Percentiles rank a stretch among this genome's conserved stretches.
Evolutionary conservation across 768 basidiomycete genomes (phyloP).

Genomic region (Suillus paluster): DNA sequence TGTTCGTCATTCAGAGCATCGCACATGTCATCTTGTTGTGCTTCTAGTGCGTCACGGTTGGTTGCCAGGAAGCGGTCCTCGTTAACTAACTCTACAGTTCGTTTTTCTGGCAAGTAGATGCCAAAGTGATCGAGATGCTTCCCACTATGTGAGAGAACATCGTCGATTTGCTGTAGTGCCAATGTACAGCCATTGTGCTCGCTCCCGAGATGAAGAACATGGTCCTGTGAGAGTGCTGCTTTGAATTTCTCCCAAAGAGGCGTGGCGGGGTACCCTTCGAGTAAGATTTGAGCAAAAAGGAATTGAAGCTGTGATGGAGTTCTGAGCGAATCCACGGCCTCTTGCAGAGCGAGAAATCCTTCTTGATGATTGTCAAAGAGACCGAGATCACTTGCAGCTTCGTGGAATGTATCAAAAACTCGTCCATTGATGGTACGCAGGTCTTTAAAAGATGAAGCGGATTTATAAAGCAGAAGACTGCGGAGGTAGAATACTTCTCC

Average conservation of each 20-base stretch:
- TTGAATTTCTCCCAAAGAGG: conserved; percentile 34
- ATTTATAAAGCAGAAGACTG: conserved; percentile 26
- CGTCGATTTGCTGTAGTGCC: too few species aligned
- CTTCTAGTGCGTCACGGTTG: too few species aligned
- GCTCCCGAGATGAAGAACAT: conserved; percentile 14
- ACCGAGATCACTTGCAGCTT: conserved; percentile 27
- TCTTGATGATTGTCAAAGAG: conserved; percentile 30
- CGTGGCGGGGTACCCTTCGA: conserved; percentile 34
- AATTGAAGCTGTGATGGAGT: conserved; percentile 43
- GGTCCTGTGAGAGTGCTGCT: conserved; percentile 22
- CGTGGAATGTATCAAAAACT: conserved; percentile 24
- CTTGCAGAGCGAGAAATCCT: conserved; percentile 36
- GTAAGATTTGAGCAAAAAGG: conserved; percentile 44
- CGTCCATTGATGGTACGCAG: conserved; percentile 24
- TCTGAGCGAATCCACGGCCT: conserved; percentile 36
- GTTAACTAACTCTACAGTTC: too few species aligned
- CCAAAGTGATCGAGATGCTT: too few species aligned
- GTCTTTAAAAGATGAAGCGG: conserved; percentile 26
- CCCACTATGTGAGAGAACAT: too few species aligned
- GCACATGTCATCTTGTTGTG: too few species aligned
- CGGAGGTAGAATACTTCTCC: conserved; percentile 43
- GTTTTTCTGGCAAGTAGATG: too few species aligned
- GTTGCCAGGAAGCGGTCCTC: too few species aligned
- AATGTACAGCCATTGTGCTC: background rate
- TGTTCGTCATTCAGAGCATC: background rate